Base-by-base conservation (phyloP, 805 yeast species). In the Ogataea angusta region DNA sequence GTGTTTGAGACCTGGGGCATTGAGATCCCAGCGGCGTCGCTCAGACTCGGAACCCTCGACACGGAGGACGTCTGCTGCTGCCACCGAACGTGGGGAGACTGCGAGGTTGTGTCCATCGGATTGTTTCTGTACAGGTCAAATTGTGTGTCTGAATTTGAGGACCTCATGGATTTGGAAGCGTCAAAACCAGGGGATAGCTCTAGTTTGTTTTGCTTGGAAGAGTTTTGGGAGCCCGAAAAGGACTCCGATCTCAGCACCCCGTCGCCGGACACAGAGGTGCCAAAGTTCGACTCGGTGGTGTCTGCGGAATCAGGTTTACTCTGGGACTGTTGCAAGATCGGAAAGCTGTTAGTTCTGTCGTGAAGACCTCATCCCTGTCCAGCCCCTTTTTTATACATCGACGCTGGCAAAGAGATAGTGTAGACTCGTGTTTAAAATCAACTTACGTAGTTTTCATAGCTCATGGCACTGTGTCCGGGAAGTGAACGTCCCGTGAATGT, bases 381-480 rank as follows among this genome's bases (percentile, higher is more conserved):
- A 29, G 33, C 39, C 42, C 42, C 21, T 24, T 21, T 15, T 17
- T n/a, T 17, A n/a, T 16, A 16, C 16, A 23, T 14, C 16, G 29
- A 26, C 16, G 13, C 13, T 26, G 16, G 21, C 21, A 19, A 26
- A 26, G n/a, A 29, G 31, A 29, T 6, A 29, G 12, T 10, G 19
- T 13, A 16, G 31, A 16, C 15, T 16, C 21, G 17, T 16, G 31
- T 29, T 29, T 13, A 15, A 29, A 13, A 29, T 29, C 17, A 12
- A 47, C 51, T 44, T 47, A 47, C 51, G 34, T 37, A 47, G 48
- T 45, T 44, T 23, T 47, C 51, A 43, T 44, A 47, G 46, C 48
- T 43, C 51, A 47, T 47, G 25, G 16, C 30, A 23, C 14, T 17
- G 21, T n/a, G 16, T 27, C 18, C 22, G 10, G 8, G 19, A 32